Percentiles rank a stretch among this genome's conserved stretches.
These are phyloP conservation scores for Diaporthe caulivora DNA, from an alignment of 2,329 filamentous ascomycete genomes.

Conservation along the genomic window DNA sequence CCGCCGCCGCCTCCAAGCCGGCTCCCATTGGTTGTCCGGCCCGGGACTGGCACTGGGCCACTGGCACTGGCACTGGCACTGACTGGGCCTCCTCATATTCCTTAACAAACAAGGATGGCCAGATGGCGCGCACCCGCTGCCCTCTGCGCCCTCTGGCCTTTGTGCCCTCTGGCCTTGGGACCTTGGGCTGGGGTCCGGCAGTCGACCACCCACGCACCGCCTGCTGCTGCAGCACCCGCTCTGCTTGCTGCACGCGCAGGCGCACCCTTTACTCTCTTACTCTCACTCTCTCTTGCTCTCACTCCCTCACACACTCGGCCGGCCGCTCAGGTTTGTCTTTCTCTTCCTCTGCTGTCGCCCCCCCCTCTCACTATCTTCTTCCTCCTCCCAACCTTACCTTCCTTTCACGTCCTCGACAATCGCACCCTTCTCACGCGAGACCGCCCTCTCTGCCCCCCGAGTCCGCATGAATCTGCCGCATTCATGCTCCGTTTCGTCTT, in stretches of 20 bases:
- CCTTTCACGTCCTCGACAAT: constrained; percentile 37
- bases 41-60: constrained; percentile 9
- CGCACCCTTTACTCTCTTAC: constrained; percentile 25
- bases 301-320: constrained; percentile 7
- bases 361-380: constrained; percentile 38
- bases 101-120: background rate
- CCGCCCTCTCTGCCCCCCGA: constrained; percentile 32
- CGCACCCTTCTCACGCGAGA: constrained; percentile 13
- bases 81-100: background rate
- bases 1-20: constrained; percentile 3
- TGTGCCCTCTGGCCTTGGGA: background rate
- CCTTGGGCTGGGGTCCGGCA: constrained; percentile 25
- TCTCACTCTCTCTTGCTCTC: constrained; percentile 21
- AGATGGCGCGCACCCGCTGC: constrained; percentile 4
- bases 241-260: constrained; percentile 19
- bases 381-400: constrained; percentile 38
- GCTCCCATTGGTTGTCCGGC: constrained; percentile 13
- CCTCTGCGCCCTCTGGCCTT: constrained; percentile 1
- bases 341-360: constrained; percentile 36
- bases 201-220: constrained; percentile 9
- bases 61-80: constrained; percentile 4
- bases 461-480: constrained; percentile 39
- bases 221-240: constrained; percentile 28
- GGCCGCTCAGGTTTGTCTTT: constrained; percentile 36
- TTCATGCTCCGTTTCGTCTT: constrained; percentile 37